Base-by-base conservation (phyloP, 2,329 filamentous ascomycete species). In the Coniella lustricola region DNA sequence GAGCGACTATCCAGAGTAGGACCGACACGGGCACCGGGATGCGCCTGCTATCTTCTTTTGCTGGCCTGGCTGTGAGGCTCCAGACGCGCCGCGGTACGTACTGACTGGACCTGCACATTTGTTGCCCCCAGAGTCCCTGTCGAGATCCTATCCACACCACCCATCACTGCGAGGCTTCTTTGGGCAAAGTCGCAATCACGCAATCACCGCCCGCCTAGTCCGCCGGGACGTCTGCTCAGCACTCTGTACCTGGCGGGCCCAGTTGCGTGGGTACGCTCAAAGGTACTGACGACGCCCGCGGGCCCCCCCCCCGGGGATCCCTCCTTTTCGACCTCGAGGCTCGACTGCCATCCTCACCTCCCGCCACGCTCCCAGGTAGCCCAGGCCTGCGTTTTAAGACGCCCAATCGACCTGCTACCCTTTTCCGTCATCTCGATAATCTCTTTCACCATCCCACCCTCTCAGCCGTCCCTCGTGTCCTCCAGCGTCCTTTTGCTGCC, bases 281-380 rank as follows among this genome's bases (percentile, higher is more conserved):
- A 29, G 10, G 25, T 29, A 29, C 25, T 29, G 25, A 29, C 25
- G 25, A 29, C 25, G 25, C 25, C 25, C 25, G 25, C 25, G 25
- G 25, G 43, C 44, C 46, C 40, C 44, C 44, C 46, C 45, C 44
- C 43, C 34, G 14, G n/a, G n/a, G n/a, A 35, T 46, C 41, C 42
- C 37, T 52, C 34, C 36, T 49, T 56, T 50, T 51, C 41, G 51
- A 47, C 49, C 49, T 48, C 32, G 40, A 47, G 33, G 50, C 49
- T 48, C 32, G 40, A 47, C 34, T 13, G 3, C 4, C 13, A 10
- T 14, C 9, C n/a, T 4, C 14, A 22, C 25, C n/a, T 25, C 12
- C 14, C 20, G 13, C 13, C 45, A 45, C 46, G 48, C 45, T 37
- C 41, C 40, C 29, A 45, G 25, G 25, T 45, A 29, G 12, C 29